Percentiles rank a stretch among this genome's conserved stretches.
Conservation (phyloP, 768 basidiomycete genomes). For the Termitomyces sp. region DNA sequence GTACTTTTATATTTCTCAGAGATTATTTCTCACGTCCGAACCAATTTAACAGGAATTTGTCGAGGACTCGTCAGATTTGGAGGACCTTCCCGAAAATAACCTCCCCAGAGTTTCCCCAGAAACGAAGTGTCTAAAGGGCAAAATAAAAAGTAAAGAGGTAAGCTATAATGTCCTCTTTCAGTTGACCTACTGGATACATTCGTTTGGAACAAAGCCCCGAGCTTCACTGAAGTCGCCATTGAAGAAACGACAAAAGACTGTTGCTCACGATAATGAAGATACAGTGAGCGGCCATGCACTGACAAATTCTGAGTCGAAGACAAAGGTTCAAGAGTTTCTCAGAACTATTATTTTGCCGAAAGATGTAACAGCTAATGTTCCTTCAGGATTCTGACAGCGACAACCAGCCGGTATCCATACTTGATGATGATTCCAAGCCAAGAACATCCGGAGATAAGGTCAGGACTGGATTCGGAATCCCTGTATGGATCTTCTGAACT, state of each 20-base stretch:
- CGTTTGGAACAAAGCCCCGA: not conserved
- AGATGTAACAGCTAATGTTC: not conserved
- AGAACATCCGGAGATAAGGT: conserved; percentile 20
- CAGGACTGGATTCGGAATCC: not conserved
- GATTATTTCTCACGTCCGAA: not conserved
- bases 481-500: not conserved
- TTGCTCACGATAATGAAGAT: conserved; percentile 4
- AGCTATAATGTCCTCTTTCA: not conserved
- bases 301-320: not conserved
- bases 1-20: conserved; percentile 18
- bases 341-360: not conserved
- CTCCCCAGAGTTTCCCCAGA: not conserved
- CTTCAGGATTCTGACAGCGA: conserved; percentile 36
- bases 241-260: conserved; percentile 12
- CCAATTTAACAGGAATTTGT: conserved; percentile 26
- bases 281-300: not conserved
- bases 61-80: conserved; percentile 33
- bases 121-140: not conserved
- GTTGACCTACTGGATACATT: not conserved
- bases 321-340: not conserved
- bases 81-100: conserved; percentile 15
- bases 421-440: conserved; percentile 52
- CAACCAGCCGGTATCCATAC: conserved; percentile 55
- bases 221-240: not conserved
- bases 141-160: conserved; percentile 2